A percentile compares a stretch with the other conserved stretches of the same genome.
phyloP scores from a whole-genome alignment of 140 eudicot species.

The Anethum foeniculum region DNA sequence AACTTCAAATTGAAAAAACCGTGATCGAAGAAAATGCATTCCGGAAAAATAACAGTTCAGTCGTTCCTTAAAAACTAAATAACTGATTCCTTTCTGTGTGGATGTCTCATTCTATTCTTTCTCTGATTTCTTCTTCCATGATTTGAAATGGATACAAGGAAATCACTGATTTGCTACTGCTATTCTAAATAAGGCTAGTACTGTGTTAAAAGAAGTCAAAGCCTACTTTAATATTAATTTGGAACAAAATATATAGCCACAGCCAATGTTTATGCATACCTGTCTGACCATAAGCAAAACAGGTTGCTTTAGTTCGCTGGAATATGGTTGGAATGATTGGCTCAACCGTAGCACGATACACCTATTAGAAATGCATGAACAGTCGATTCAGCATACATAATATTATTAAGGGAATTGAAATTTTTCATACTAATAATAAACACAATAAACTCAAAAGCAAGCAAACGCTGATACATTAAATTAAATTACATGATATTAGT shows the following conservation, averaged over 20 bases:
- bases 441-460: not conserved
- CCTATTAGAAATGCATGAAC: constrained; percentile 38
- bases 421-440: not conserved
- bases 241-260: not conserved
- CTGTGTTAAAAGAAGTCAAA: not conserved
- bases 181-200: not conserved
- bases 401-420: not conserved
- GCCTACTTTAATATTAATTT: not conserved
- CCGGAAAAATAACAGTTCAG: not conserved
- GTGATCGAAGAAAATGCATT: not conserved
- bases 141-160: not conserved
- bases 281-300: constrained; percentile 99
- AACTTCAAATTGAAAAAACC: not conserved
- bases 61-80: not conserved
- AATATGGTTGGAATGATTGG: constrained; percentile 92
- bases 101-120: not conserved
- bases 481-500: not conserved
- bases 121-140: not conserved
- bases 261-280: constrained; percentile 32
- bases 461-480: not conserved
- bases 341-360: constrained; percentile 79
- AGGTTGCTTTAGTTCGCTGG: constrained; percentile 88
- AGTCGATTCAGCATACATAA: not conserved
- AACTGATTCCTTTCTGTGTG: not conserved
- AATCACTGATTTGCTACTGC: not conserved